Evolutionary conservation across 352 stramenopile genomes (phyloP).

Genomic region (Pythium phragmiticola): DNA sequence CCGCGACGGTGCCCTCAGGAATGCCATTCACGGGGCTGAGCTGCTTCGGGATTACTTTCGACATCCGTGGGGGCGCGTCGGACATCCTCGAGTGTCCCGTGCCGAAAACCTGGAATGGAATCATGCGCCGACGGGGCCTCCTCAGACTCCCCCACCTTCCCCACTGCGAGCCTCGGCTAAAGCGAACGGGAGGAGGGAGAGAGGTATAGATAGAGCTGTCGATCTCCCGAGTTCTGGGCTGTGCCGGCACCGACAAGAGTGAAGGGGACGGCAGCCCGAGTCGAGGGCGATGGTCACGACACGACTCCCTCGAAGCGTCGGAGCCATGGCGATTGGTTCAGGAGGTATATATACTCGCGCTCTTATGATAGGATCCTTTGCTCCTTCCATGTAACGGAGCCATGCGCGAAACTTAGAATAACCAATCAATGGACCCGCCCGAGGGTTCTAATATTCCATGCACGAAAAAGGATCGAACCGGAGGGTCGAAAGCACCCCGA

Average conservation of each 20-base stretch:
- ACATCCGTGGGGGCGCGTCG: conserved; percentile 63
- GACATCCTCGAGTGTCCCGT: conserved; percentile 78
- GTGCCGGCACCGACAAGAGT: conserved; percentile 8
- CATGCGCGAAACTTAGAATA: too few species aligned
- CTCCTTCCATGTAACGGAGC: too few species aligned
- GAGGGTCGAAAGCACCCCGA: too few species aligned
- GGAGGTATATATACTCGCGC: conserved; percentile 10
- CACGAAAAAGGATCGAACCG: too few species aligned
- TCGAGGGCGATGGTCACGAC: background rate
- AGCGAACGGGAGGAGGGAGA: background rate
- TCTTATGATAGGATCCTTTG: background rate
- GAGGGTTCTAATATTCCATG: background rate
- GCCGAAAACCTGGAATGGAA: conserved; percentile 72
- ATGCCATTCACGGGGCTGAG: conserved; percentile 22
- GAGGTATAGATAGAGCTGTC: conserved; percentile 16
- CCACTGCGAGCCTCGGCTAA: background rate
- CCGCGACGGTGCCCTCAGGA: background rate
- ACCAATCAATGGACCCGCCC: too few species aligned
- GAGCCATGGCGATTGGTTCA: background rate
- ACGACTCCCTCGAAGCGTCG: background rate
- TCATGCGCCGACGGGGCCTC: conserved; percentile 35
- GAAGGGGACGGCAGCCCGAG: background rate
- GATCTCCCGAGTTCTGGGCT: background rate
- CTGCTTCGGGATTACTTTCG: conserved; percentile 75
- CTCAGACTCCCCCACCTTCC: background rate